Percentiles rank a stretch among this genome's conserved stretches.
Conservation (phyloP, 2,329 filamentous ascomycete genomes). For the Phyllosticta citriasiana region DNA sequence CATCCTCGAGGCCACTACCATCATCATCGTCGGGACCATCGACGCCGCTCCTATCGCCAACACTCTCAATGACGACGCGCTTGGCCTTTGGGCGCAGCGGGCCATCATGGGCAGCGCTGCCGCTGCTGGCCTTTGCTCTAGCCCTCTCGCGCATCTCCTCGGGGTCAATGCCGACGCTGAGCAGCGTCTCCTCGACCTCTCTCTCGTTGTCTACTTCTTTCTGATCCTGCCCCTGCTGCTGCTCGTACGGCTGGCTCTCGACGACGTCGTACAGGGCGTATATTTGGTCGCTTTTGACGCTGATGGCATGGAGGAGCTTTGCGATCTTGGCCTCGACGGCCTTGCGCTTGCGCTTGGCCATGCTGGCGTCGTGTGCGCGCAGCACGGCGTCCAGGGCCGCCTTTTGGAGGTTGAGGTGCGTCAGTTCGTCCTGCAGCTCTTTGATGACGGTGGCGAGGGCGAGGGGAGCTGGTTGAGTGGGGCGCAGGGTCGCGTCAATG, state of each 20-base stretch:
- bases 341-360: constrained; percentile 56
- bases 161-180: constrained; percentile 31
- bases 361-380: constrained; percentile 35
- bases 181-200: constrained; percentile 33
- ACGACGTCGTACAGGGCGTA: constrained; percentile 77
- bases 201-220: constrained; percentile 49
- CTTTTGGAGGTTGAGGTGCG: constrained; percentile 64
- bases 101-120: not conserved
- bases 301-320: constrained; percentile 51
- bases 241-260: constrained; percentile 54
- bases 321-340: constrained; percentile 52
- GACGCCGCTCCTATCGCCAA: constrained; percentile 19
- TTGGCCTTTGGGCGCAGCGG: constrained; percentile 18
- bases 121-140: not conserved
- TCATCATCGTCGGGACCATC: constrained; percentile 9
- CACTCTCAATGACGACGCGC: constrained; percentile 28
- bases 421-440: constrained; percentile 67
- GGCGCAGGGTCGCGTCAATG: constrained; percentile 50
- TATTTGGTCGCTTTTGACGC: constrained; percentile 67
- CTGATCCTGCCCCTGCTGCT: constrained; percentile 53
- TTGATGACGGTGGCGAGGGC: constrained; percentile 80
- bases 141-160: constrained; percentile 20
- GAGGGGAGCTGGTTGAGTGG: constrained; percentile 54
- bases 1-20: constrained; percentile 18
- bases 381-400: constrained; percentile 45